Evolutionary conservation across 2,329 filamentous ascomycete species (phyloP), one percentile per base, ranked within the genome.

Genomic region (Xylariales sp.): DNA sequence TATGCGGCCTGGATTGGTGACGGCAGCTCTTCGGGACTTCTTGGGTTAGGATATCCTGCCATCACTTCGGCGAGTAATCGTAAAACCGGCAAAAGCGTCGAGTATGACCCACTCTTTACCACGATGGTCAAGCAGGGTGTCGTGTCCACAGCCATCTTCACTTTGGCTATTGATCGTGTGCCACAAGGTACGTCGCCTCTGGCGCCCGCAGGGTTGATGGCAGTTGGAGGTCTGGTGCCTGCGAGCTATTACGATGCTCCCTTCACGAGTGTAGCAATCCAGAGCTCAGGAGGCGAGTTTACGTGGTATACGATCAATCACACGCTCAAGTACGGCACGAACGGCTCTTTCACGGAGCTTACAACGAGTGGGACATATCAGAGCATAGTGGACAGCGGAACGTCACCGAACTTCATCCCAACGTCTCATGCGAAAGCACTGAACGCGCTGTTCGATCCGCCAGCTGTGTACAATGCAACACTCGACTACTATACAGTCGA

Each of bases 101-200:
- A 29, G 7, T 43, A 43, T 14, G 34, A 38, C n/a, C 34, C 40
- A 4, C 19, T 37, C 6, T 38, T 43, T 20, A 43, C 40, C 27
- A 43, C 16, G 4, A 38, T 38, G 40, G 21, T 28, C 27, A 33
- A 38, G 27, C 10, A 43, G 19, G n/a, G 19, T 14, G 12, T 38
- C 12, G 40, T 38, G 15, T 24, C 25, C 4, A 22, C 32, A 3
- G 40, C 33, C 27, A 37, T 43, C 15, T 50, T 47, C 42, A 36
- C 42, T 3, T 38, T 48, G 10, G 46, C 46, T 19, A 38, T 51
- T 25, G 33, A 47, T 39, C 46, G 50, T 4, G 46, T 51, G 25
- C 40, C 46, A 3, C 43, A 41, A 24, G 35, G 15, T 15, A 43
- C 40, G 2, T 37, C 40, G 2, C 27, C 34, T 11, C 15, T 37